These are phyloP conservation scores for Sporobolomyces phaffii DNA, from an alignment of 768 basidiomycete genomes.

Conservation along the genomic window DNA sequence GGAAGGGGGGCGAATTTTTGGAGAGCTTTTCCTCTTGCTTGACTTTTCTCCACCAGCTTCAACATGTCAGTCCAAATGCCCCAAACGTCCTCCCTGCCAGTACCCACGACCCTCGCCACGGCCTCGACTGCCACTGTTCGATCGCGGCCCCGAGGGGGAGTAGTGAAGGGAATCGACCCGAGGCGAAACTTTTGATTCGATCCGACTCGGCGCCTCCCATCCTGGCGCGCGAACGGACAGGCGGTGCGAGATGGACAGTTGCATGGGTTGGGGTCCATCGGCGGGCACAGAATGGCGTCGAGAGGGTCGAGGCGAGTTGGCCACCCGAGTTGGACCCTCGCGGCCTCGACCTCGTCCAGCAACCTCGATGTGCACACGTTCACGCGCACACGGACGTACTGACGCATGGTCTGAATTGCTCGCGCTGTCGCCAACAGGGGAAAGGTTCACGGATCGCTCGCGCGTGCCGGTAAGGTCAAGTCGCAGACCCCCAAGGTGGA, in stretches of 20 bases:
- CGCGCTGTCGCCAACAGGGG: too few species aligned
- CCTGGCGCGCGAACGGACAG: too few species aligned
- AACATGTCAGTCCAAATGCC: constrained; percentile 10
- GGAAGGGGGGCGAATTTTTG: background rate
- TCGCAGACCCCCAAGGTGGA: constrained; percentile 97
- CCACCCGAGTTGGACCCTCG: background rate
- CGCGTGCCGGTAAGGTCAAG: constrained; percentile 69
- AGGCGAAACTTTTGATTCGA: too few species aligned
- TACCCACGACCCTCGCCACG: too few species aligned
- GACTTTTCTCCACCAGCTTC: constrained; percentile 7
- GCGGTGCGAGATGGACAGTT: too few species aligned
- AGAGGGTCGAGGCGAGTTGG: background rate
- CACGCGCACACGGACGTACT: background rate
- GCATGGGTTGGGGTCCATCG: too few species aligned
- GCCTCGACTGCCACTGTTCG: too few species aligned
- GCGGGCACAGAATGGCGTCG: too few species aligned
- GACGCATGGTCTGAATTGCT: background rate
- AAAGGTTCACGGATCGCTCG: constrained; percentile 43
- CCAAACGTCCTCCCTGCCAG: too few species aligned
- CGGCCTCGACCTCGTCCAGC: background rate
- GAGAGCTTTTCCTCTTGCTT: background rate
- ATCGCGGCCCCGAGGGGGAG: too few species aligned
- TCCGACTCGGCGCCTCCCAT: too few species aligned
- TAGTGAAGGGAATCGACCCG: too few species aligned
- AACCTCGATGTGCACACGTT: background rate